Conservation (phyloP, 495 filamentous ascomycete species). For the Glonium stellatum region DNA sequence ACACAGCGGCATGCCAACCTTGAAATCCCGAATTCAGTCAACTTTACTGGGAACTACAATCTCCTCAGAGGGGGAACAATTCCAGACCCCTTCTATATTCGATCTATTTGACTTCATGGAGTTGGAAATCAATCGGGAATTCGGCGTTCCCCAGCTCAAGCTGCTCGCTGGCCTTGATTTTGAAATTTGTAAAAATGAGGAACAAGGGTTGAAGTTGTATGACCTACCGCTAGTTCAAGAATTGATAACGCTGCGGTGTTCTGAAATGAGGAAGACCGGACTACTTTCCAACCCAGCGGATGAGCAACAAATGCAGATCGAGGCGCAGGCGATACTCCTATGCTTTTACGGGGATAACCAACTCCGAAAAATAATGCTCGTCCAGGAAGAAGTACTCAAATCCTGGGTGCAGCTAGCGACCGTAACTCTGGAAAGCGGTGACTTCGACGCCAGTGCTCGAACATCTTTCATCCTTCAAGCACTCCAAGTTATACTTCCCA, state of each 20-base stretch:
- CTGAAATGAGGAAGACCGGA: conserved; percentile 46
- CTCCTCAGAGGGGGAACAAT: conserved; percentile 52
- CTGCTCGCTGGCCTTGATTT: conserved; percentile 58
- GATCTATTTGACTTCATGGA: conserved; percentile 91
- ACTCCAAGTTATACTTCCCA: conserved; percentile 77
- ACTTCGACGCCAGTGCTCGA: conserved; percentile 59
- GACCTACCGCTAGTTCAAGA: conserved; percentile 59
- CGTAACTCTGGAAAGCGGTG: conserved; percentile 69
- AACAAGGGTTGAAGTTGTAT: conserved; percentile 45
- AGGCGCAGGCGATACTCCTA: conserved; percentile 51
- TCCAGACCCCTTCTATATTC: conserved; percentile 66
- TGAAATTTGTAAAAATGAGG: conserved; percentile 49
- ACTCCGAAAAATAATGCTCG: conserved; percentile 48
- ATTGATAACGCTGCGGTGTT: conserved; percentile 47
- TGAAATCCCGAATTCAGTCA: conserved; percentile 70
- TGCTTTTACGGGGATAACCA: conserved; percentile 60
- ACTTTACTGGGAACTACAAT: conserved; percentile 69
- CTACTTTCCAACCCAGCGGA: conserved; percentile 50
- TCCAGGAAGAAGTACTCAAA: conserved; percentile 57
- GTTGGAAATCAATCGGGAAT: conserved; percentile 50
- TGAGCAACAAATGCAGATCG: conserved; percentile 48
- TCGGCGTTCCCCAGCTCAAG: conserved; percentile 43
- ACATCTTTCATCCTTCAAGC: conserved; percentile 73
- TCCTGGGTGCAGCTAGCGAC: conserved; percentile 77
- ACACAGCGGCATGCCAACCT: conserved; percentile 59